Evolutionary conservation across 2,329 filamentous ascomycete genomes (phyloP), one percentile per base, ranked within the genome.

Genomic region (Aspergillus brasiliensis): DNA sequence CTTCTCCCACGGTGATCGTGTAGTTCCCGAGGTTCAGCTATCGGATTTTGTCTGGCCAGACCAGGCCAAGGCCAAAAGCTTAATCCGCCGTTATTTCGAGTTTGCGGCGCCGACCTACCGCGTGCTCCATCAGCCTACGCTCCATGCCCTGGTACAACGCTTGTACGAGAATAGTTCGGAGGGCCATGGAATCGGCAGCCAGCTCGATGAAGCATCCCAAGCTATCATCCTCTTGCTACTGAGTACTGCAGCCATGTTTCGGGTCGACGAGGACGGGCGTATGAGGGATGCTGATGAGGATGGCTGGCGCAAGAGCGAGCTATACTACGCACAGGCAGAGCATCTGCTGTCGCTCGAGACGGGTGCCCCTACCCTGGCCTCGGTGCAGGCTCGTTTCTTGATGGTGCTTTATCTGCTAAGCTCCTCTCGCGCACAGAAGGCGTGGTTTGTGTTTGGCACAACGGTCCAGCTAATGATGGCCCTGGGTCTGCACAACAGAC

Each of bases 361-460:
- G 0, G 68, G 69, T 0, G 59, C 61, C 13, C 68, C 68, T 3
- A 58, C 47, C 11, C 51, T 70, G 21, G 59, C 61, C 51, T 69
- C 65, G 1, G 65, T 62, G 0, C 68, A 71, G 15, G 65, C 64
- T 21, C 65, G 68, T 1, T 69, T 71, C 11, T 28, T 69, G 5
- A 64, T 63, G 27, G 63, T 67, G 7, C 57, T 78, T 6, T 78
- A 77, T 56, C 62, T 78, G 15, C 62, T 79, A n/a, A 69, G 72
- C 17, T 72, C 74, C 2, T 76, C 73, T 5, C 66, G 76, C 17
- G 70, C 73, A 2, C 76, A 75, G 52, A 69, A 74, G 55, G 71
- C 71, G 2, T 77, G 76, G 75, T 78, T 73, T 54, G 67, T 67
- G 0, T 73, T 78, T 51, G 76, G 77, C 5, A 75, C 71, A 0